Evolutionary conservation across 192 early-diverging fungal species (phyloP).

Genomic region (Coemansia nantahalensis): DNA sequence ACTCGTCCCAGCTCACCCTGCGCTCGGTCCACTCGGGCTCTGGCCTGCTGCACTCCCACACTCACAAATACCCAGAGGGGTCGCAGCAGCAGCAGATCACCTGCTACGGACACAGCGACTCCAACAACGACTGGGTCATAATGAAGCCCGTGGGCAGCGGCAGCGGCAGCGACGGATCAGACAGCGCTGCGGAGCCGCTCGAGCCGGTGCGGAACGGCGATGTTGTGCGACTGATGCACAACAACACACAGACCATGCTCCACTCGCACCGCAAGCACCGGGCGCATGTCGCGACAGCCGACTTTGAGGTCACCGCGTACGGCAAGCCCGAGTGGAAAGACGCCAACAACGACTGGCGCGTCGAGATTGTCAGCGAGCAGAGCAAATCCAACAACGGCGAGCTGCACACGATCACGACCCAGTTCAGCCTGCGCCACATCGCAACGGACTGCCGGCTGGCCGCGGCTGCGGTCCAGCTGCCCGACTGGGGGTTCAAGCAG

Average conservation of each 20-base stretch:
- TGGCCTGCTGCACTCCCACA: slow-evolving; percentile 58
- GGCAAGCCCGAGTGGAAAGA: slow-evolving; percentile 59
- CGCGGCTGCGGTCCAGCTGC: slow-evolving; percentile 64
- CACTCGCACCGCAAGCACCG: slow-evolving; percentile 64
- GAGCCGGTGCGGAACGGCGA: slow-evolving; percentile 63
- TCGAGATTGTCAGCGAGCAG: slow-evolving; percentile 50
- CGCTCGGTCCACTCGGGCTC: slow-evolving; percentile 18
- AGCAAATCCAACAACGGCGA: slow-evolving; percentile 43
- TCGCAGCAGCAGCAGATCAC: slow-evolving; percentile 84
- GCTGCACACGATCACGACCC: slow-evolving; percentile 53
- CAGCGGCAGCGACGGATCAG: slow-evolving; percentile 12
- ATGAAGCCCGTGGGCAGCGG: slow-evolving; percentile 22
- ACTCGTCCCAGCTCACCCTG: slow-evolving; percentile 17
- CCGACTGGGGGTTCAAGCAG: slow-evolving; percentile 83
- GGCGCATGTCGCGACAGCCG: slow-evolving; percentile 60
- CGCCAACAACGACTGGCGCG: slow-evolving; percentile 57
- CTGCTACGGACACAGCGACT: slow-evolving; percentile 70
- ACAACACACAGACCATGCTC: slow-evolving; percentile 53
- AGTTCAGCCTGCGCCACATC: slow-evolving; percentile 68
- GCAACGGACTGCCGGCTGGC: slow-evolving; percentile 73
- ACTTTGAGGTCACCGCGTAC: slow-evolving; percentile 57
- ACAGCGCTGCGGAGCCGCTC: slow-evolving; percentile 23
- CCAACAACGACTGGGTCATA: slow-evolving; percentile 66
- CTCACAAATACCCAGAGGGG: slow-evolving; percentile 55
- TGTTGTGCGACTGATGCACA: slow-evolving; percentile 68